Conservation (phyloP, 2,329 filamentous ascomycete species). For the Hortaea werneckii region DNA sequence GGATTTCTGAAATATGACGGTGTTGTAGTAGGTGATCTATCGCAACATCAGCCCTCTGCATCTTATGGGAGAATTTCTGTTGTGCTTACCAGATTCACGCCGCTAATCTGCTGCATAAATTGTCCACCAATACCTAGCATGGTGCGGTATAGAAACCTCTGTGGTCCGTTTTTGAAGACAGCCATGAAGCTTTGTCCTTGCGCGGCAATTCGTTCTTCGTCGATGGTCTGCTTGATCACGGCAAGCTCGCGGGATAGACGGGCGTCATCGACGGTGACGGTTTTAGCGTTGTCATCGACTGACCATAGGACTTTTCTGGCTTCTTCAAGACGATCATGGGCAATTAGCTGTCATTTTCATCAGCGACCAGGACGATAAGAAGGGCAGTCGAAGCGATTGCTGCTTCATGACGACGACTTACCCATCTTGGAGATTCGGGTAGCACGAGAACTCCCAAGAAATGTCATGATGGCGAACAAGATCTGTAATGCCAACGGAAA, state of each 20-base stretch:
- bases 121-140: conserved; percentile 32
- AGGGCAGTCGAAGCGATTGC: too few species aligned
- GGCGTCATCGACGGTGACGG: conserved; percentile 15
- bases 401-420: conserved; percentile 1
- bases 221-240: conserved; percentile 32
- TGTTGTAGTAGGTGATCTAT: conserved; percentile 29
- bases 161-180: conserved; percentile 33
- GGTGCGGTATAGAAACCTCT: conserved; percentile 32
- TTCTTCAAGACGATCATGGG: conserved; percentile 17
- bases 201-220: conserved; percentile 31
- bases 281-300: conserved; percentile 21
- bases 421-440: conserved; percentile 30
- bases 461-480: conserved; percentile 25
- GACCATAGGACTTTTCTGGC: conserved; percentile 2
- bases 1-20: conserved; percentile 35
- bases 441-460: conserved; percentile 29
- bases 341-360: conserved; percentile 6
- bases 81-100: conserved; percentile 14
- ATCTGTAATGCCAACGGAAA: conserved; percentile 28
- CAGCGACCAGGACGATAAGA: not conserved
- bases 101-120: conserved; percentile 37
- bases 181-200: conserved; percentile 20
- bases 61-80: not conserved
- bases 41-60: not conserved
- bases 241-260: conserved; percentile 10